Evolutionary conservation across 2,329 filamentous ascomycete genomes (phyloP).

Genomic region (Epichloe coenophiala): DNA sequence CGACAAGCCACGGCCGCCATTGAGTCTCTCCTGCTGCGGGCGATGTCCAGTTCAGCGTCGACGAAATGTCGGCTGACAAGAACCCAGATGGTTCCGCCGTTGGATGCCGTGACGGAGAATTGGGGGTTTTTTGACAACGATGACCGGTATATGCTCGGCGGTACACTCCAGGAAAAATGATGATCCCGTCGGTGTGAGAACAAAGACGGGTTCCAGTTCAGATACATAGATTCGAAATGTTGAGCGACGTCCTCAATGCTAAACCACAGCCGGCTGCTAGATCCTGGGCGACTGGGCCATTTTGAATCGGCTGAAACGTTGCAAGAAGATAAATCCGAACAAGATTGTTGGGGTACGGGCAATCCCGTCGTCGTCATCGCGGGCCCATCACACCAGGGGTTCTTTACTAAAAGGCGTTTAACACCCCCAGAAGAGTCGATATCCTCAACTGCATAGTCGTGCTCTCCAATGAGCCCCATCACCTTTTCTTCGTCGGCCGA

Average conservation of each 20-base stretch:
- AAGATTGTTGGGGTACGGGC: not conserved
- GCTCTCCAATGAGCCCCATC: slow-evolving; percentile 73
- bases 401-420: slow-evolving; percentile 72
- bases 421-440: slow-evolving; percentile 49
- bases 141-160: slow-evolving; percentile 33
- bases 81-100: slow-evolving; percentile 61
- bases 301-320: not conserved
- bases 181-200: slow-evolving; percentile 76
- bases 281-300: not conserved
- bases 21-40: slow-evolving; percentile 28
- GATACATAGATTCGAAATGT: slow-evolving; percentile 88
- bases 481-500: slow-evolving; percentile 63
- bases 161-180: slow-evolving; percentile 72
- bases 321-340: slow-evolving; percentile 5
- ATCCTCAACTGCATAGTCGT: slow-evolving; percentile 86
- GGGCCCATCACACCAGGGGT: slow-evolving; percentile 82
- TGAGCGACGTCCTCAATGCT: slow-evolving; percentile 75
- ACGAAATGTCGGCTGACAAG: slow-evolving; percentile 78
- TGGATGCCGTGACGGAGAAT: slow-evolving; percentile 51
- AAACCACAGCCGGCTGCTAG: slow-evolving; percentile 83
- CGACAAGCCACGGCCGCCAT: slow-evolving; percentile 35
- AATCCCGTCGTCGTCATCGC: slow-evolving; percentile 38
- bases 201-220: slow-evolving; percentile 89
- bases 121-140: slow-evolving; percentile 55
- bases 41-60: slow-evolving; percentile 47